Base-by-base conservation (phyloP, 1,139 yeast species). In the Yamadazyma siamensis region DNA sequence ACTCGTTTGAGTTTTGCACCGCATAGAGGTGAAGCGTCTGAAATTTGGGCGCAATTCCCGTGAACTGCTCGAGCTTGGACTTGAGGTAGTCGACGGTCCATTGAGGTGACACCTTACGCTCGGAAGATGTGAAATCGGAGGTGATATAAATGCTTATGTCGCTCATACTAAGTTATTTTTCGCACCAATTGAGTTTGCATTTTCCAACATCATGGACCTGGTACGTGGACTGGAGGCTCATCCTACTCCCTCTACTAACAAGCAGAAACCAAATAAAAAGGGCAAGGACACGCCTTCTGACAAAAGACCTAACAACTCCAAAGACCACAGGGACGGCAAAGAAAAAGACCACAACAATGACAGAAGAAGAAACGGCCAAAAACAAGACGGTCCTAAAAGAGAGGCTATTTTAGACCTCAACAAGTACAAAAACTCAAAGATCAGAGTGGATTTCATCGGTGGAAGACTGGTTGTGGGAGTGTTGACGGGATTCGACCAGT, bases 401-500 rank as follows among this genome's bases (percentile, higher is more conserved):
- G 96, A 89, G 43, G 95, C 96, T 17, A 87, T 89, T 43, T 65
- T 88, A 40, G 94, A 89, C 54, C 68, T 91, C 41, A 76, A 80
- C 41, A 83, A 80, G 50, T 86, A 85, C 54, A 76, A 78, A 49
- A 94, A 86, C 53, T 71, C 82, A 44, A 61, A 71, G 43, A 77
- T 91, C 31, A 72, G 83, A 46, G 94, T 88, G 35, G 80, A 84
- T 50, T 79, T 91, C 52, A 74, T 80, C 45, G 95, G 95, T n/a
- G 96, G 96, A 10, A 75, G 96, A 54, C 64, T 67, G 52, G 80
- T 89, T 7, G 69, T 71, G 15, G 98, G 98, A 15, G 61, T 65
- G 1, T 71, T 91, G 46, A 86, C 84, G 49, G 97, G 98, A 13
- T 88, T 74, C 54, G 98, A 91, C 55, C 94, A 85, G 56, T 71